Evolutionary conservation across 306 rosid genomes (phyloP).

Genomic region (Echinosophora koreensis): DNA sequence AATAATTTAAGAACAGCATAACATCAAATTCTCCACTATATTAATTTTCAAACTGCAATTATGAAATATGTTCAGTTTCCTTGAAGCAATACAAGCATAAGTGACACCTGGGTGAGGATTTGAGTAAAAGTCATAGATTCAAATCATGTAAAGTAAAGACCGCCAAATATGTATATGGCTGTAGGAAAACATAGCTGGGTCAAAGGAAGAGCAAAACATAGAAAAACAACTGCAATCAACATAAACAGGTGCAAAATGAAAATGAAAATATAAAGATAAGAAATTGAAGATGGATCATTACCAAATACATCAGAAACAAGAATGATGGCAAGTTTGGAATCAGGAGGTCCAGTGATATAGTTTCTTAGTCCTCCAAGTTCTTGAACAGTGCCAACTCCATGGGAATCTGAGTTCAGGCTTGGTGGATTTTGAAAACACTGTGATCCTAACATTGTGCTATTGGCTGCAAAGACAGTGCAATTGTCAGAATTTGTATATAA

Average conservation of each 20-base stretch:
- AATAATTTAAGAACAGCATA: neutral
- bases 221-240: neutral
- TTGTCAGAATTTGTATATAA: neutral
- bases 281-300: neutral
- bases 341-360: slow-evolving; percentile 36
- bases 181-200: neutral
- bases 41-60: neutral
- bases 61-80: neutral
- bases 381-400: slow-evolving; percentile 32
- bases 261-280: neutral
- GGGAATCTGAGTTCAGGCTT: slow-evolving; percentile 25
- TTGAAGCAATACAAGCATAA: slow-evolving; percentile 12
- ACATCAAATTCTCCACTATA: neutral
- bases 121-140: neutral
- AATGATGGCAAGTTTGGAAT: slow-evolving; percentile 44
- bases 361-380: slow-evolving; percentile 40
- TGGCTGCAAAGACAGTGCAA: neutral
- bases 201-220: too few relatives aligned
- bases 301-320: slow-evolving; percentile 47
- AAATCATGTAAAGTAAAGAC: slow-evolving; percentile 1
- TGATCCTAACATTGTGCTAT: neutral
- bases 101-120: neutral
- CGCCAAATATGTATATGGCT: neutral
- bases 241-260: neutral
- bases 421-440: slow-evolving; percentile 45